These are phyloP conservation scores for Phytophthora colocasiae DNA, from an alignment of 352 stramenopile genomes.

Conservation along the genomic window DNA sequence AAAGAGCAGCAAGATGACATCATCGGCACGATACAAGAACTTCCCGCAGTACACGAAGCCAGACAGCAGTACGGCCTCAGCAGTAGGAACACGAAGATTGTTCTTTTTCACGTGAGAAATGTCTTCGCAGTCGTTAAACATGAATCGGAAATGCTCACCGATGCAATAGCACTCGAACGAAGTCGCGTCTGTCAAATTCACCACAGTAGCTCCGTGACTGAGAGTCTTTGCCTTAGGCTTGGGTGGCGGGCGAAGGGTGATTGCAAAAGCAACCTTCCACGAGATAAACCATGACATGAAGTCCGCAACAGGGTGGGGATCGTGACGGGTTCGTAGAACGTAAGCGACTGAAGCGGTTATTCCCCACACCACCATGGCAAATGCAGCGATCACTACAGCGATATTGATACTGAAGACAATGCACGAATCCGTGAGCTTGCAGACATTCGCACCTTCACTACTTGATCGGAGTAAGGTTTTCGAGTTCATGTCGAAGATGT, in stretches of 20 bases:
- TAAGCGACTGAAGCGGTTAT: slow-evolving; percentile 31
- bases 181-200: slow-evolving; percentile 36
- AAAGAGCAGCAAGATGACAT: slow-evolving; percentile 40
- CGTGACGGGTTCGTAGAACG: slow-evolving; percentile 30
- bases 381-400: slow-evolving; percentile 35
- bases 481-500: slow-evolving; percentile 39
- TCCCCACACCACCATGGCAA: slow-evolving; percentile 35
- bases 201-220: slow-evolving; percentile 18
- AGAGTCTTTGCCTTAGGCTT: slow-evolving; percentile 31
- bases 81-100: slow-evolving; percentile 26
- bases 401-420: slow-evolving; percentile 44
- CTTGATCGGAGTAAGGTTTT: slow-evolving; percentile 28
- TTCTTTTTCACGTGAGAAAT: slow-evolving; percentile 41
- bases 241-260: slow-evolving; percentile 31
- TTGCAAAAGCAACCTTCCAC: slow-evolving; percentile 36
- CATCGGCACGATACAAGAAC: slow-evolving; percentile 38
- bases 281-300: slow-evolving; percentile 28
- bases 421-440: slow-evolving; percentile 43
- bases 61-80: slow-evolving; percentile 34
- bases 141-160: slow-evolving; percentile 39
- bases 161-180: slow-evolving; percentile 46
- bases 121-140: slow-evolving; percentile 45
- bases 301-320: slow-evolving; percentile 30
- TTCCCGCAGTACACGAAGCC: slow-evolving; percentile 43
- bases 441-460: slow-evolving; percentile 24